phyloP scores from a whole-genome alignment of 2,329 filamentous ascomycete genomes.

The Monosporascus sp. region DNA sequence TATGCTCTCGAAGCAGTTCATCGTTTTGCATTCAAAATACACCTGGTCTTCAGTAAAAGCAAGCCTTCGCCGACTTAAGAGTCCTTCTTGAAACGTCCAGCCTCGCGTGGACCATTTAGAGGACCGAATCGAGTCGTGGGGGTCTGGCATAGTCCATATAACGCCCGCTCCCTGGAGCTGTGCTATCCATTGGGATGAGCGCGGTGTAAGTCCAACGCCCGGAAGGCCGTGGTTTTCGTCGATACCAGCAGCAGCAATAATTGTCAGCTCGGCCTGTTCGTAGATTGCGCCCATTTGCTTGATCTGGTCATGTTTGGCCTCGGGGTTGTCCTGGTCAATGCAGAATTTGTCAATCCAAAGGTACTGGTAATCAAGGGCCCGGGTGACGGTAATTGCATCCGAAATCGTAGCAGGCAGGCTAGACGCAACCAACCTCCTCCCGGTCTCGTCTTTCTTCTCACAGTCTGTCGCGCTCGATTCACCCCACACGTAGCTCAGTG shows the following conservation, averaged over 20 bases:
- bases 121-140: neutral
- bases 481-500: neutral
- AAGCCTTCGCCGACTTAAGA: conserved; percentile 2
- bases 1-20: conserved; percentile 2
- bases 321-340: conserved; percentile 14
- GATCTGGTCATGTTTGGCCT: conserved; percentile 12
- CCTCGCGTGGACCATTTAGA: conserved; percentile 12
- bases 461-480: no score
- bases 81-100: conserved; percentile 9
- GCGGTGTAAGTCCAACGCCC: neutral
- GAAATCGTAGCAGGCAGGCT: neutral
- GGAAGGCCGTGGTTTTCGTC: conserved; percentile 10
- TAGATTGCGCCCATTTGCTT: conserved; percentile 21
- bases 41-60: conserved; percentile 7
- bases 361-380: conserved; percentile 13
- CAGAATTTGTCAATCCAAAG: conserved; percentile 24
- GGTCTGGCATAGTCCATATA: neutral
- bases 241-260: conserved; percentile 14
- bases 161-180: neutral
- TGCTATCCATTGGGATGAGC: neutral
- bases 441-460: neutral
- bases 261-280: conserved; percentile 15
- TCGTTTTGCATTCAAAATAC: conserved; percentile 6
- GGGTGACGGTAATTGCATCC: neutral
- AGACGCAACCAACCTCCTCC: neutral